Evolutionary conservation across 2,329 filamentous ascomycete genomes (phyloP).

Genomic region (Coniochaeta pulveracea): DNA sequence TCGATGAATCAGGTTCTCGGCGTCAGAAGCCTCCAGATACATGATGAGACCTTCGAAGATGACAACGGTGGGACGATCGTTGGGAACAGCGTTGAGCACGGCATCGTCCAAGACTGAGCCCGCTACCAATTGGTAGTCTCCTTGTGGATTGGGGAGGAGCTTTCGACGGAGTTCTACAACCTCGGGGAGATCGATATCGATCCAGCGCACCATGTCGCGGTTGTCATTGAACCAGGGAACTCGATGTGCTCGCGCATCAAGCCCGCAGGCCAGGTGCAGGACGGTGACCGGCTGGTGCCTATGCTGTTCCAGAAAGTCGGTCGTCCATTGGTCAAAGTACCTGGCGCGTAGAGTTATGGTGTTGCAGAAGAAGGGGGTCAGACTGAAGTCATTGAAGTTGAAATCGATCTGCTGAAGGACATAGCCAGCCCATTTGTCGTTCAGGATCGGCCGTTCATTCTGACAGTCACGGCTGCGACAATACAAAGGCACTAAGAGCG

Average conservation of each 20-base stretch:
- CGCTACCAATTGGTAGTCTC: conserved; percentile 1
- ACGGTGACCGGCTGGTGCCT: background rate
- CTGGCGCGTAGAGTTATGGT: background rate
- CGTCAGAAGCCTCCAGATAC: background rate
- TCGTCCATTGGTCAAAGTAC: conserved; percentile 1
- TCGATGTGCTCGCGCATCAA: conserved; percentile 4
- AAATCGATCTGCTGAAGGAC: conserved; percentile 1
- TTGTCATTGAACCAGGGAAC: background rate
- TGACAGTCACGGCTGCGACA: background rate
- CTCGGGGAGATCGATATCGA: conserved; percentile 4
- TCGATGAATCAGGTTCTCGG: background rate
- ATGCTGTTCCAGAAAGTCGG: conserved; percentile 2
- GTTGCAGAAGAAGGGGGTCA: background rate
- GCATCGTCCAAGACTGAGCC: conserved; percentile 6
- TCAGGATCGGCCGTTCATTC: background rate
- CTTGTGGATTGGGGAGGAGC: conserved; percentile 1
- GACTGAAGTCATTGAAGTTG: background rate
- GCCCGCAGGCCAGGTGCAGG: conserved; percentile 6
- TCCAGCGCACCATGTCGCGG: conserved; percentile 4
- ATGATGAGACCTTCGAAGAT: background rate
- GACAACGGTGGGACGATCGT: background rate
- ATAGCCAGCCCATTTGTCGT: conserved; percentile 3
- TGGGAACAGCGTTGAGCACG: conserved; percentile 5
- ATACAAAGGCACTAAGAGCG: background rate
- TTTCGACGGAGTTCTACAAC: conserved; percentile 4